Evolutionary conservation across 2,329 filamentous ascomycete genomes (phyloP).

Genomic region (Amphichorda felina): DNA sequence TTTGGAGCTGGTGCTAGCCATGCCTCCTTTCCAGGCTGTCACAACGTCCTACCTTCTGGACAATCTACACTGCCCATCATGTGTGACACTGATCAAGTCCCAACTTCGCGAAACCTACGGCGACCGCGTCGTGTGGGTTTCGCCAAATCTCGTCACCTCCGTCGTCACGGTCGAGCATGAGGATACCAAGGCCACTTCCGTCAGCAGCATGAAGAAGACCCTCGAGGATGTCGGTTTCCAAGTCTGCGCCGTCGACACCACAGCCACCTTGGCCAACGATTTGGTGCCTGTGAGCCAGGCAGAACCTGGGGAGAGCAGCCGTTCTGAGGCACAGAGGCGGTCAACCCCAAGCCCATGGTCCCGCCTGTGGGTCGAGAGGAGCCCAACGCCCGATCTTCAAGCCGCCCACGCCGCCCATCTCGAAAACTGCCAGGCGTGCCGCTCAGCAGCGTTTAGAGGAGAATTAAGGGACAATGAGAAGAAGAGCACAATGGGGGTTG

Average conservation of each 20-base stretch:
- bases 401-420: conserved; percentile 17
- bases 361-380: neutral
- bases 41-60: conserved; percentile 54
- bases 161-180: conserved; percentile 50
- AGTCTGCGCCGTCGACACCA: conserved; percentile 34
- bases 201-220: conserved; percentile 29
- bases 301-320: neutral
- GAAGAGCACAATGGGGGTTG: too few relatives aligned
- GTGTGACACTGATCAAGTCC: conserved; percentile 53
- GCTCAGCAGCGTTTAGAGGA: neutral
- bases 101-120: conserved; percentile 36
- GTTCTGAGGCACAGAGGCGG: neutral
- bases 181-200: conserved; percentile 22
- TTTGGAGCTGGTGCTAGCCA: neutral
- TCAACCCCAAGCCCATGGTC: neutral
- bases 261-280: conserved; percentile 14
- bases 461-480: too few relatives aligned
- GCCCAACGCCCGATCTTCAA: neutral
- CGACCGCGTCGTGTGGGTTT: conserved; percentile 43
- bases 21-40: too few relatives aligned
- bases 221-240: conserved; percentile 50
- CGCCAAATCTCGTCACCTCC: conserved; percentile 60
- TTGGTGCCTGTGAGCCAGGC: neutral
- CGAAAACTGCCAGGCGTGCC: conserved; percentile 24
- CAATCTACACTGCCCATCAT: conserved; percentile 71